Evolutionary conservation across 2,329 filamentous ascomycete genomes (phyloP).

Genomic region (Phaeoacremonium minimum): DNA sequence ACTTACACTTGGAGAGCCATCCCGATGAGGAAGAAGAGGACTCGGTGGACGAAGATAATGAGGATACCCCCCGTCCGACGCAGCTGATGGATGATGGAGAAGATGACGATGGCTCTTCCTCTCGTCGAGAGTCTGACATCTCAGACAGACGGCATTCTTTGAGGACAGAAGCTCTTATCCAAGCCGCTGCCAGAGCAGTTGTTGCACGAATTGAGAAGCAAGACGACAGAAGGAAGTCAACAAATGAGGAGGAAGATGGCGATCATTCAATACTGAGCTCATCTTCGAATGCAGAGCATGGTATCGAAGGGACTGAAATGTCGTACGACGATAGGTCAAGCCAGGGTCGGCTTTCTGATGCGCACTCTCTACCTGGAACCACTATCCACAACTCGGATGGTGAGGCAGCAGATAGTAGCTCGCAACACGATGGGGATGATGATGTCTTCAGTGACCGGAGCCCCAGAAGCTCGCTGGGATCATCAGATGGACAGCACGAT

Average conservation of each 20-base stretch:
- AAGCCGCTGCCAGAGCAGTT: conserved; percentile 46
- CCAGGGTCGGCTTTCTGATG: conserved; percentile 15
- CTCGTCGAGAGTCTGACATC: conserved; percentile 12
- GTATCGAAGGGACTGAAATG: conserved; percentile 6
- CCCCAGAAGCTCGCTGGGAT: conserved; percentile 52
- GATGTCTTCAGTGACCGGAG: conserved; percentile 57
- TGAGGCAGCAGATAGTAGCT: conserved; percentile 40
- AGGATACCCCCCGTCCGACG: conserved; percentile 2
- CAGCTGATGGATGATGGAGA: conserved; percentile 8
- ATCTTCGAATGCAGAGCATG: conserved; percentile 10
- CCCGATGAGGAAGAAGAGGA: conserved; percentile 1
- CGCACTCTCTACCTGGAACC: conserved; percentile 11
- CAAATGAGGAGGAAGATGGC: conserved; percentile 7
- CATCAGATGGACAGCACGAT: conserved; percentile 28
- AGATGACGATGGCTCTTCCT: conserved; percentile 3
- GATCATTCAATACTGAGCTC: conserved; percentile 14
- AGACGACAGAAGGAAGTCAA: conserved; percentile 14
- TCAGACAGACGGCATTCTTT: conserved; percentile 32
- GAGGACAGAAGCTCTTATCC: conserved; percentile 48
- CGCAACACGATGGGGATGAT: conserved; percentile 47
- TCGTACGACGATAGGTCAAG: conserved; percentile 8
- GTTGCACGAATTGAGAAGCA: conserved; percentile 40
- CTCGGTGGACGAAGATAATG: not conserved
- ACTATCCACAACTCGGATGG: conserved; percentile 14
- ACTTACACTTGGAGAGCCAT: not conserved